These are phyloP conservation scores for Sugiyamaella neomexicana DNA, from an alignment of 1,139 yeast species.

Conservation along the genomic window DNA sequence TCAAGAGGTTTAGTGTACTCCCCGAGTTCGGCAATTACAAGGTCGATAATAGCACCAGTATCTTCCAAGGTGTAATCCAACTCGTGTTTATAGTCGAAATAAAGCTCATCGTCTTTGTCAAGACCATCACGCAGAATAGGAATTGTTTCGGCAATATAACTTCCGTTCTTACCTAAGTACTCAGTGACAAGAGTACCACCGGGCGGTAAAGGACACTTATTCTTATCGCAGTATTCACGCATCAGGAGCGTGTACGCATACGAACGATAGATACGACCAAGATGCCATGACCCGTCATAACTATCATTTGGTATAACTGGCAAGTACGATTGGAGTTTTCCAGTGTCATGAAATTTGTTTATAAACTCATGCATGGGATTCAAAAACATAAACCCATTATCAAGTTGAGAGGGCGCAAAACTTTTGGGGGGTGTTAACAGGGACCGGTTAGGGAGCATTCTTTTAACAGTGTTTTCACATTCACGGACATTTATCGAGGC, in stretches of 20 bases:
- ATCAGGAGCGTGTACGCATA: constrained; percentile 20
- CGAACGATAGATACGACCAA: constrained; percentile 19
- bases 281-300: constrained; percentile 16
- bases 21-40: constrained; percentile 15
- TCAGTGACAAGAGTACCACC: constrained; percentile 8
- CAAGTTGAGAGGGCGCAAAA: not conserved
- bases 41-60: constrained; percentile 8
- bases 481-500: not conserved
- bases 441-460: not conserved
- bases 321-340: constrained; percentile 15
- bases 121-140: constrained; percentile 12
- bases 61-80: constrained; percentile 10
- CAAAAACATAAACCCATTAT: not conserved
- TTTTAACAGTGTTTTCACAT: not conserved
- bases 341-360: constrained; percentile 15
- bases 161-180: constrained; percentile 3
- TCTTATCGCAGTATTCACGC: constrained; percentile 10
- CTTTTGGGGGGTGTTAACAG: not conserved
- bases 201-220: not conserved
- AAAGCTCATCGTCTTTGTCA: not conserved
- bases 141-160: constrained; percentile 5
- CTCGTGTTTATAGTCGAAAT: constrained; percentile 17
- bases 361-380: constrained; percentile 20
- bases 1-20: not conserved
- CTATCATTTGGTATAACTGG: constrained; percentile 2